These are phyloP conservation scores for Trichaptum fuscoviolaceum DNA, from an alignment of 768 basidiomycete species.

Conservation along the genomic window DNA sequence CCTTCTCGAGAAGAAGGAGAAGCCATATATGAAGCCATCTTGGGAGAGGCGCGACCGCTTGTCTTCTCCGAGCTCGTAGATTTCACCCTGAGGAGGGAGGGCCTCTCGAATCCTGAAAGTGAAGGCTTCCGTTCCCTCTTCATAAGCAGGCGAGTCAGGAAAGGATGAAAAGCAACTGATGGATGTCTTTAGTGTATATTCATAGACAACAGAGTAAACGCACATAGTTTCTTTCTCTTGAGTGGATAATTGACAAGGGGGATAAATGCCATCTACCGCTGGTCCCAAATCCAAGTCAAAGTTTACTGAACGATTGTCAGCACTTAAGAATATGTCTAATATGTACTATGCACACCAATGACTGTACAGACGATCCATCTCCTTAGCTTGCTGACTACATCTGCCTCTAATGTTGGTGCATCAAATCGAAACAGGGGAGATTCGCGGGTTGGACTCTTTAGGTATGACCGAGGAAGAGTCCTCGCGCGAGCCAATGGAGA, in stretches of 20 bases:
- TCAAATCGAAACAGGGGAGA: constrained; percentile 3
- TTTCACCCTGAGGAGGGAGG: constrained; percentile 16
- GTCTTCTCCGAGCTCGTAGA: constrained; percentile 20
- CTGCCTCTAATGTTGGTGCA: constrained; percentile 35
- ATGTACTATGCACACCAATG: constrained; percentile 40
- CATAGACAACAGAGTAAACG: constrained; percentile 20
- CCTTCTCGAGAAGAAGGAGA: constrained; percentile 69
- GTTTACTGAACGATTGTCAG: constrained; percentile 48
- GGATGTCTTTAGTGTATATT: constrained; percentile 10
- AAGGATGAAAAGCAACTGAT: constrained; percentile 86
- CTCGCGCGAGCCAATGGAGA: background rate
- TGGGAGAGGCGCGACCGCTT: constrained; percentile 28
- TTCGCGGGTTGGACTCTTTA: background rate
- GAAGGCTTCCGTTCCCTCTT: constrained; percentile 78
- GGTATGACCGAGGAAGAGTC: background rate
- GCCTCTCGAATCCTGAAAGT: constrained; percentile 76
- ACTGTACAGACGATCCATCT: constrained; percentile 67
- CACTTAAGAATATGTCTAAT: constrained; percentile 1
- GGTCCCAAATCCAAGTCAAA: constrained; percentile 90
- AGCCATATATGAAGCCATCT: constrained; percentile 76
- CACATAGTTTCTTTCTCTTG: constrained; percentile 82
- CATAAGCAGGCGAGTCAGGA: constrained; percentile 82
- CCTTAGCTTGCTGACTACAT: constrained; percentile 44
- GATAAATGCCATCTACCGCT: constrained; percentile 64
- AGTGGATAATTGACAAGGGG: constrained; percentile 56